phyloP scores from a whole-genome alignment of 306 rosid species.

The Castanopsis chinensis region DNA sequence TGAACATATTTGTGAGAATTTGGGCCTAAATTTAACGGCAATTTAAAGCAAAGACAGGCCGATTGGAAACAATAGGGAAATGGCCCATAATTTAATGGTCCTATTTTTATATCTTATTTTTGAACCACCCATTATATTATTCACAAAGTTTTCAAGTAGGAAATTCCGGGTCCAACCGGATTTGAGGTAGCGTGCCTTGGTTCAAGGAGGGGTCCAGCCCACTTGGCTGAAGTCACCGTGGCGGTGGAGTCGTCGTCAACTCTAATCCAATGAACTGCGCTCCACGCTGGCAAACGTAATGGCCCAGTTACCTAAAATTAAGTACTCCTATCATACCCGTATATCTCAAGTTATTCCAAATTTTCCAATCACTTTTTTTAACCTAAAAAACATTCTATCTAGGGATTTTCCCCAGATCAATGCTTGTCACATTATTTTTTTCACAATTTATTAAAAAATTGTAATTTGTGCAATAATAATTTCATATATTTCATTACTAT shows the following conservation, averaged over 20 bases:
- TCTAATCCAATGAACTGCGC: not conserved
- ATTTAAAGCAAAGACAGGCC: not conserved
- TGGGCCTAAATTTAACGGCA: not conserved
- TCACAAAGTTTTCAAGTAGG: no score
- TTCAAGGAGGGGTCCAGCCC: not conserved
- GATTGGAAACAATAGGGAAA: not conserved
- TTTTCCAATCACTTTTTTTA: no score
- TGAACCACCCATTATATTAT: not conserved
- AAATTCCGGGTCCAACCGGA: not conserved
- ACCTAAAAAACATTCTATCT: no score
- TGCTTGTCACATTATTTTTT: no score
- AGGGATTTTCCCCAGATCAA: no score
- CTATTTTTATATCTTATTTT: not conserved
- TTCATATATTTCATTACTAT: no score
- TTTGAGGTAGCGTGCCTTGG: not conserved
- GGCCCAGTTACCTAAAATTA: not conserved
- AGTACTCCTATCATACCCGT: not conserved
- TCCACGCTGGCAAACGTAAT: slow-evolving; percentile 4
- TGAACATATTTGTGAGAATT: not conserved
- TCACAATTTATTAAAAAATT: no score
- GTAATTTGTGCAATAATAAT: no score
- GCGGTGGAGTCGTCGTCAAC: slow-evolving; percentile 6
- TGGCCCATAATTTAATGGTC: not conserved
- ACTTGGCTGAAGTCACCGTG: not conserved
- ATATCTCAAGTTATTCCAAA: slow-evolving; percentile 2